Percentiles rank a stretch among this genome's conserved stretches.
Conservation (phyloP, 2,329 filamentous ascomycete genomes). For the Exophiala aquamarina region DNA sequence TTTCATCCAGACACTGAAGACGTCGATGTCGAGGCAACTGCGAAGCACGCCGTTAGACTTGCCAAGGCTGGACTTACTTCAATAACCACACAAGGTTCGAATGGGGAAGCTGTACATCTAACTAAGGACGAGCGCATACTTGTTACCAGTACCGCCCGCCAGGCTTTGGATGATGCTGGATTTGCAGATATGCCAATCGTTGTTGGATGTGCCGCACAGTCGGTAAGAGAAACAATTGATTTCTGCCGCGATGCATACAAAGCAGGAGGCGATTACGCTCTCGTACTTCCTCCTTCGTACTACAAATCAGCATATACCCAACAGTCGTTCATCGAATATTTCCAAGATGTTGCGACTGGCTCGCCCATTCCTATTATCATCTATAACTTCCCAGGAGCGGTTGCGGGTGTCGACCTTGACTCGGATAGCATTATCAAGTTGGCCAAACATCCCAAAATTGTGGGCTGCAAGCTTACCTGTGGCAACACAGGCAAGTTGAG, state of each 20-base stretch:
- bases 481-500: constrained; percentile 73
- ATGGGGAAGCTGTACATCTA: constrained; percentile 79
- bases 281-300: constrained; percentile 75
- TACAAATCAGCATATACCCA: constrained; percentile 67
- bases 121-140: constrained; percentile 67
- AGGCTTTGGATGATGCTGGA: constrained; percentile 66
- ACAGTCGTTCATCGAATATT: constrained; percentile 62
- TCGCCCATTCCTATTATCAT: constrained; percentile 65
- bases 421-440: constrained; percentile 63
- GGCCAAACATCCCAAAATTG: constrained; percentile 62
- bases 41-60: constrained; percentile 64
- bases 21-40: constrained; percentile 62
- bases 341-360: constrained; percentile 61
- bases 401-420: constrained; percentile 66
- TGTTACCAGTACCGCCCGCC: constrained; percentile 68
- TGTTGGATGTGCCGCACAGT: constrained; percentile 73
- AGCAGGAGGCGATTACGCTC: constrained; percentile 71
- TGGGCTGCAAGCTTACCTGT: constrained; percentile 71
- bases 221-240: constrained; percentile 69
- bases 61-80: constrained; percentile 70
- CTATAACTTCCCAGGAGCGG: constrained; percentile 72
- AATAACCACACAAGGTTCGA: constrained; percentile 75
- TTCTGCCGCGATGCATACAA: constrained; percentile 68
- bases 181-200: constrained; percentile 67
- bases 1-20: constrained; percentile 66